Conservation (phyloP, 2,329 filamentous ascomycete species). For the Reticulascus tulasneorum region DNA sequence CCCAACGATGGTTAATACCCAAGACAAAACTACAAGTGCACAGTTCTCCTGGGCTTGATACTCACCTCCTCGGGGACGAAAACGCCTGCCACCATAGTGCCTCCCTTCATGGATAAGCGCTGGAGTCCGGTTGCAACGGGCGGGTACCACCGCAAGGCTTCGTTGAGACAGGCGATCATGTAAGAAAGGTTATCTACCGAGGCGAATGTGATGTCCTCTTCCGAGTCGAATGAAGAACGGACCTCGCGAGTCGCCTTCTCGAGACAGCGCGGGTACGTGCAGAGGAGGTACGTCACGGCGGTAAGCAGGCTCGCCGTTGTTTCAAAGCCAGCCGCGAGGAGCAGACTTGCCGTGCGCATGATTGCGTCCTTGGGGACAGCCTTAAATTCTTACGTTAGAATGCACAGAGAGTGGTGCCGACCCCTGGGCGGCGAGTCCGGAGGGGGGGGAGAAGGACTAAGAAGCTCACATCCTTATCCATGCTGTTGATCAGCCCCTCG, state of each 20-base stretch:
- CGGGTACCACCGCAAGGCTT: slow-evolving; percentile 30
- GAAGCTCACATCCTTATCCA: no score
- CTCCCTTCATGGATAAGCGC: accelerated
- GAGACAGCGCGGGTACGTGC: slow-evolving; percentile 21
- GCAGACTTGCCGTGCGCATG: slow-evolving; percentile 4
- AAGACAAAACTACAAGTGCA: no score
- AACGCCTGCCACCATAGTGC: slow-evolving; percentile 22
- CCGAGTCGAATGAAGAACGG: slow-evolving; percentile 26
- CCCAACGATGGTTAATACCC: no score
- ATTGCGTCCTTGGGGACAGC: no score
- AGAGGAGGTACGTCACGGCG: slow-evolving; percentile 35
- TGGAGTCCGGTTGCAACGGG: not conserved
- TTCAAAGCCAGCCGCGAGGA: slow-evolving; percentile 35
- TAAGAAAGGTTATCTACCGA: slow-evolving; percentile 27
- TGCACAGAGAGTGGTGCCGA: no score
- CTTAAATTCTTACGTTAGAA: no score
- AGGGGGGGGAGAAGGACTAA: no score
- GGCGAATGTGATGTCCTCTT: slow-evolving; percentile 32
- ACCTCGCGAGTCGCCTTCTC: slow-evolving; percentile 32
- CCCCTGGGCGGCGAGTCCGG: no score
- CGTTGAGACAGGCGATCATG: slow-evolving; percentile 34
- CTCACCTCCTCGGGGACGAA: slow-evolving; percentile 27
- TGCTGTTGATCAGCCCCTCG: no score
- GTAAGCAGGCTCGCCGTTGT: slow-evolving; percentile 39
- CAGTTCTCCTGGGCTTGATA: no score